phyloP scores from a whole-genome alignment of 768 basidiomycete genomes.

The Amanita brunnescens region DNA sequence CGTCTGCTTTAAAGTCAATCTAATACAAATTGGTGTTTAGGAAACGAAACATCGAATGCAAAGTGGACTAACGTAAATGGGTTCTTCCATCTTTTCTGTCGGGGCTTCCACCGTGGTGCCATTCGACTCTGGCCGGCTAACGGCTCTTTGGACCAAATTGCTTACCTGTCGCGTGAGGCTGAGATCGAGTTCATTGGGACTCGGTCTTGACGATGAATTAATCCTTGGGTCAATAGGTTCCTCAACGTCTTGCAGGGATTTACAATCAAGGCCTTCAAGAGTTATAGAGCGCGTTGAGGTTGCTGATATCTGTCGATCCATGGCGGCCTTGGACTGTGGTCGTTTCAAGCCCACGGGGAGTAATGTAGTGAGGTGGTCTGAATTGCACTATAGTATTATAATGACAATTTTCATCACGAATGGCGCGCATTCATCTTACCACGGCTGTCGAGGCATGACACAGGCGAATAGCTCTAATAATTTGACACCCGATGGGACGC shows the following conservation, averaged over 20 bases:
- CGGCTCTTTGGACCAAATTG: conserved; percentile 19
- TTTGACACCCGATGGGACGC: no score
- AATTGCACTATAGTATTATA: no score
- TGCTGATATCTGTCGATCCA: not conserved
- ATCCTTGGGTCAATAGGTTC: conserved; percentile 33
- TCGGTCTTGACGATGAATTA: conserved; percentile 21
- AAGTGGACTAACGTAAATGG: not conserved
- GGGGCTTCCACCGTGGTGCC: not conserved
- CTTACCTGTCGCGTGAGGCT: conserved; percentile 22
- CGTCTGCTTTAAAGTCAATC: conserved; percentile 15
- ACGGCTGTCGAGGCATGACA: no score
- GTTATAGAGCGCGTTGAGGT: not conserved
- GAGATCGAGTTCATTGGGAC: conserved; percentile 24
- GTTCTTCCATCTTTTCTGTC: not conserved
- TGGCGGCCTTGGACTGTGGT: no score
- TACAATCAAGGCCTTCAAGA: conserved; percentile 18
- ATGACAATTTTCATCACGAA: no score
- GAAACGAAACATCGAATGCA: not conserved
- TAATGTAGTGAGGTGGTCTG: no score
- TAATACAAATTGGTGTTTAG: not conserved
- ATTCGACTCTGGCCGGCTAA: not conserved
- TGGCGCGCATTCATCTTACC: no score
- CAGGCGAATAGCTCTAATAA: no score
- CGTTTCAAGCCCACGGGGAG: no score
- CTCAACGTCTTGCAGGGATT: conserved; percentile 20